Base-by-base conservation (phyloP, 2,329 filamentous ascomycete genomes). In the Colletotrichum sp. region DNA sequence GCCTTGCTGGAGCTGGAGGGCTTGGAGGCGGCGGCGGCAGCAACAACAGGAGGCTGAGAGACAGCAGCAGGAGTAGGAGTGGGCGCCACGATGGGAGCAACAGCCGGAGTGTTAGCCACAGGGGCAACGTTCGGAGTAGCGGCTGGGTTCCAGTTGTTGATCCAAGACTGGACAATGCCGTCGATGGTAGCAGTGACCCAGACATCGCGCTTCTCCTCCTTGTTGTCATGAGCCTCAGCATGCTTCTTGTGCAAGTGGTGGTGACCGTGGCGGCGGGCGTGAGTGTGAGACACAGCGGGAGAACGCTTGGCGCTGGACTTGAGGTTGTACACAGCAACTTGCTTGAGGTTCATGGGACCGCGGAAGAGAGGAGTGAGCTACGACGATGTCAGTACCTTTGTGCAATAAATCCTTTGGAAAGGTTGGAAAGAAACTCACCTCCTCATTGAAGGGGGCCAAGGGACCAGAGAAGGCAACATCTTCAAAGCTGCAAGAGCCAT, bases 351-450 rank as follows among this genome's bases (percentile, higher is more conserved):
- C 79, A 95, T 83, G 2, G 94, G 94, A 5, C 94, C 95, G 79
- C 94, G 92, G 81, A 96, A 88, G 82, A 95, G 93, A 77, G 95
- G 84, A 2, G 94, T 95, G 34, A 96, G 87, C 94, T 95, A 76
- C 1, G 15, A 28, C 34, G 12, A 57, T 55, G 34, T 60, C 7
- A 75, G 69, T 34, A 72, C 9, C 5, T 28, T 9, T 57, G 70
- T 81, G 77, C 79, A 15, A 63, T 26, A 30, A 28, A 18, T 62
- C 6, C 12, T 34, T 69, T 26, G 18, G 30, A 9, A 32, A 26
- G 4, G 12, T 21, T 21, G 30, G 8, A 8, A 15, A 36, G 5
- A 21, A 28, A 83, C 91, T 84, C 86, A 95, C 94, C 86, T 94
- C 94, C 82, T 94, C 92, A 77, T 94, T 89, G 39, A 95, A 88